phyloP scores from a whole-genome alignment of 2,329 filamentous ascomycete genomes.

The Aspergillus neotritici region DNA sequence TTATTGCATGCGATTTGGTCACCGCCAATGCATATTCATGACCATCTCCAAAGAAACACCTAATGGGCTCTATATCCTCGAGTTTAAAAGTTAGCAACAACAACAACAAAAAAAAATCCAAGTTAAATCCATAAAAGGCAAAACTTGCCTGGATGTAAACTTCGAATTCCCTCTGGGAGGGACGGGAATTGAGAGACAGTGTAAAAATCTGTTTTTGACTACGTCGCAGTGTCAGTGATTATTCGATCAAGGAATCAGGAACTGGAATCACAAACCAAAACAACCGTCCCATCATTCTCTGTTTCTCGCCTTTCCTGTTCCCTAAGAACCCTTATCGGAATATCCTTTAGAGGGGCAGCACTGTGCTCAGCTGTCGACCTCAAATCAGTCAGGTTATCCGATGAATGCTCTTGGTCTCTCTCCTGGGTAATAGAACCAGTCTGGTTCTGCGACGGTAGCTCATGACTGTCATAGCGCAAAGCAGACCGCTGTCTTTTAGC shows the following conservation, averaged over 20 bases:
- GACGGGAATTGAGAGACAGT: slow-evolving; percentile 78
- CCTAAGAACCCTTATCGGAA: slow-evolving; percentile 35
- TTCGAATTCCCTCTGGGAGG: slow-evolving; percentile 69
- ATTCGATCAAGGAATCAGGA: not conserved
- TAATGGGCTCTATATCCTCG: slow-evolving; percentile 51
- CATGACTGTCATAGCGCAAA: slow-evolving; percentile 33
- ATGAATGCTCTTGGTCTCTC: not conserved
- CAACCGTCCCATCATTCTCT: slow-evolving; percentile 29
- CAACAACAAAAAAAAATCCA: not conserved
- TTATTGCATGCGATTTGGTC: slow-evolving; percentile 73
- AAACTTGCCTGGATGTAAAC: slow-evolving; percentile 58
- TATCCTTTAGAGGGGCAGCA: slow-evolving; percentile 21
- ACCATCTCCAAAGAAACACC: slow-evolving; percentile 59
- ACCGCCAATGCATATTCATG: slow-evolving; percentile 73
- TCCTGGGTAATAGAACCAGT: not conserved
- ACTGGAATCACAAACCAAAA: slow-evolving; percentile 28
- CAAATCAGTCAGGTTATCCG: slow-evolving; percentile 9
- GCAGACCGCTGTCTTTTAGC: slow-evolving; percentile 45
- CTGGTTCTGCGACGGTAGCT: slow-evolving; percentile 19
- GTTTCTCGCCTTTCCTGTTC: slow-evolving; percentile 30
- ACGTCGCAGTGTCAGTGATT: slow-evolving; percentile 10
- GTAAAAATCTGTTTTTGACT: slow-evolving; percentile 82
- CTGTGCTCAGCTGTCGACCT: slow-evolving; percentile 12
- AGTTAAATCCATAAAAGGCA: not conserved
- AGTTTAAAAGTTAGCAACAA: slow-evolving; percentile 16